Conservation (phyloP, 257 asterid genomes). For the Lithospermum erythrorhizon region DNA sequence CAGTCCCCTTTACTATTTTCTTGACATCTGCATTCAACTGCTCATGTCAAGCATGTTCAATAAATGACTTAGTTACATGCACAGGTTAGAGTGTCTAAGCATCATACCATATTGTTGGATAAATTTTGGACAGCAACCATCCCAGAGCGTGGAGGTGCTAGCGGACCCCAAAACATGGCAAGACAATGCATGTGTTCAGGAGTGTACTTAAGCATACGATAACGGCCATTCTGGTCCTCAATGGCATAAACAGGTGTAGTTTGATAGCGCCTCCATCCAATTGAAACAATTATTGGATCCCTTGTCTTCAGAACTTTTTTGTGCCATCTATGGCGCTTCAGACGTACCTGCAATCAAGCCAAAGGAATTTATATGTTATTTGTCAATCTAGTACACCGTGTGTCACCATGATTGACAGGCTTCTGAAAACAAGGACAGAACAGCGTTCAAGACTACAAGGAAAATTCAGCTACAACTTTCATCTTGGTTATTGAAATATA, state of each 20-base stretch:
- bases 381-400: too few relatives aligned
- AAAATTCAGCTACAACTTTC: not conserved
- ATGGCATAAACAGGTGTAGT: slow-evolving; percentile 81
- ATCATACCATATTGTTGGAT: slow-evolving; percentile 71
- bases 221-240: slow-evolving; percentile 88
- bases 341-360: slow-evolving; percentile 45
- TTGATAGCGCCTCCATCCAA: slow-evolving; percentile 99
- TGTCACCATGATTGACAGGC: not conserved
- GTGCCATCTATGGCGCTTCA: slow-evolving; percentile 98
- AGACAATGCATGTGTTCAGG: slow-evolving; percentile 99
- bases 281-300: slow-evolving; percentile 90
- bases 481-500: not conserved
- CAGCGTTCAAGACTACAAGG: not conserved
- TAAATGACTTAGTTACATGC: not conserved
- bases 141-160: slow-evolving; percentile 92
- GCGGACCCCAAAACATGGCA: slow-evolving; percentile 99
- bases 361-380: slow-evolving; percentile 1
- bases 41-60: too few relatives aligned
- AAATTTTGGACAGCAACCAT: slow-evolving; percentile 84
- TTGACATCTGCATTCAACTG: not conserved
- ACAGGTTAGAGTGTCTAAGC: not conserved
- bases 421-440: not conserved
- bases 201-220: slow-evolving; percentile 95
- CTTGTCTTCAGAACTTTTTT: slow-evolving; percentile 88
- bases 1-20: too few relatives aligned